phyloP scores from a whole-genome alignment of 768 basidiomycete species.

The Serendipita vermifera region DNA sequence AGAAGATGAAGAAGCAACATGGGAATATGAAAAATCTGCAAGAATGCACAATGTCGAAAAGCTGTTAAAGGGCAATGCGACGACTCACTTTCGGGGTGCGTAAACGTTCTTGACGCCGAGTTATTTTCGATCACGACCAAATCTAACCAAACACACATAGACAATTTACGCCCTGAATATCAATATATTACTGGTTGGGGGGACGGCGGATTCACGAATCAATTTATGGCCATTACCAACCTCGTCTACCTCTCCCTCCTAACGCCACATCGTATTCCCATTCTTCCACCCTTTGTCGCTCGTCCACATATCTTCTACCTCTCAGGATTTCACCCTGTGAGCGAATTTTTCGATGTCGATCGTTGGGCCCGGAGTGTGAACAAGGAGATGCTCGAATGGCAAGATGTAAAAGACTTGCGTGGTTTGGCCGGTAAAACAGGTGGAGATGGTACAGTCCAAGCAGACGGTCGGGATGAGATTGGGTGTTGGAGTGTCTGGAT shows the following conservation, averaged over 20 bases:
- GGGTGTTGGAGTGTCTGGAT: conserved; percentile 33
- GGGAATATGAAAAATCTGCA: not conserved
- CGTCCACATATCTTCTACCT: conserved; percentile 41
- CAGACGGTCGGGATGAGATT: conserved; percentile 21
- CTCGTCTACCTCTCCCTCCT: conserved; percentile 46
- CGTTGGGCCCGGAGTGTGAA: conserved; percentile 34
- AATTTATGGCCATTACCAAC: conserved; percentile 25
- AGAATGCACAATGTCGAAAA: not conserved
- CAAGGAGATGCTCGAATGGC: conserved; percentile 47
- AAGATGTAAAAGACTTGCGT: conserved; percentile 40
- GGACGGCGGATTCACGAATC: conserved; percentile 60
- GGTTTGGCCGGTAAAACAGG: conserved; percentile 11
- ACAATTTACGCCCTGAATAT: conserved; percentile 46
- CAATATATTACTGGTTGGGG: conserved; percentile 65
- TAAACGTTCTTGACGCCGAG: not conserved
- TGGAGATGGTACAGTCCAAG: conserved; percentile 10
- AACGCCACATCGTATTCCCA: conserved; percentile 41
- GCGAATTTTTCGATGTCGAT: conserved; percentile 48
- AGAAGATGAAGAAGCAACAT: not conserved
- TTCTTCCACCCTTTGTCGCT: conserved; percentile 40
- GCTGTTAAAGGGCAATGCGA: not conserved
- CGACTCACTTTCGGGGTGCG: not conserved
- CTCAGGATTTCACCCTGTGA: conserved; percentile 38
- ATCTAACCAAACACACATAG: conserved; percentile 24
- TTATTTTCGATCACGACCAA: not conserved